phyloP scores from a whole-genome alignment of 345 rosid species.

The Pugionium cornutum region DNA sequence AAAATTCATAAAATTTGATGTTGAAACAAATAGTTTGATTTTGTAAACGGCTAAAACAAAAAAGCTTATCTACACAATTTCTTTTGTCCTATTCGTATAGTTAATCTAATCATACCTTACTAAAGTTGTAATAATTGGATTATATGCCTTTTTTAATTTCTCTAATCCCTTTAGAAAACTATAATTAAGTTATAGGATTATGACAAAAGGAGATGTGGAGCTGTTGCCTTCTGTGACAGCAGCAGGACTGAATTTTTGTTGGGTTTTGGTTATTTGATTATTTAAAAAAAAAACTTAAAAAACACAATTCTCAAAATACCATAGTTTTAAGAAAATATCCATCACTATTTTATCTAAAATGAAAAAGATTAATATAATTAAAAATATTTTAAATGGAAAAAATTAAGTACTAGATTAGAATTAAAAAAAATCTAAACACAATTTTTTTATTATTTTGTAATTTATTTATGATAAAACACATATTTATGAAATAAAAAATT shows the following conservation, averaged over 20 bases:
- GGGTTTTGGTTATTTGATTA: neutral
- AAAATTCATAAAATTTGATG: no score
- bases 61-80: slow-evolving; percentile 9
- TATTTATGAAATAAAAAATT: no score
- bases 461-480: no score
- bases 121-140: slow-evolving; percentile 27
- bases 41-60: neutral
- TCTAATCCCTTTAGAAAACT: slow-evolving; percentile 11
- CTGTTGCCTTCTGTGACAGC: slow-evolving; percentile 32
- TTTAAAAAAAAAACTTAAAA: no score
- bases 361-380: no score
- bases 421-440: no score
- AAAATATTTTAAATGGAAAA: no score
- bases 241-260: slow-evolving; percentile 21
- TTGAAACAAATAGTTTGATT: neutral
- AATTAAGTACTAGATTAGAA: no score
- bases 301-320: no score
- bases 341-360: no score
- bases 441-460: no score
- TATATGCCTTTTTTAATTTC: neutral
- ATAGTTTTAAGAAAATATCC: no score
- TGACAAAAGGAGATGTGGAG: slow-evolving; percentile 30
- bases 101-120: slow-evolving; percentile 7
- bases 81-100: slow-evolving; percentile 11
- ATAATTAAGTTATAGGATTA: slow-evolving; percentile 3